Conservation (phyloP, 2,329 filamentous ascomycete genomes). For the Helminthosporium solani region DNA sequence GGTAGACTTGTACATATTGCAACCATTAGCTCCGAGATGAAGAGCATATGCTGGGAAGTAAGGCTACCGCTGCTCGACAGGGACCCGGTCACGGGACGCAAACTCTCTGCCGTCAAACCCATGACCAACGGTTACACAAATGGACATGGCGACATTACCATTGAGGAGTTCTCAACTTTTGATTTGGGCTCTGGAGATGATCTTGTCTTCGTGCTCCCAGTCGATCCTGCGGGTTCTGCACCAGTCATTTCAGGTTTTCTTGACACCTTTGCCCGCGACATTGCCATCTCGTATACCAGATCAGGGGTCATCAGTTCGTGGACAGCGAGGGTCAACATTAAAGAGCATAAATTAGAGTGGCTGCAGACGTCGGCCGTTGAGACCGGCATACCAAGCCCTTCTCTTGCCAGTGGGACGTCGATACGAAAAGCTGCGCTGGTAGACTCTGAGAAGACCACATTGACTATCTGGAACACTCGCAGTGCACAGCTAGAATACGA, state of each 20-base stretch:
- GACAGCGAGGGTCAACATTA: constrained; percentile 72
- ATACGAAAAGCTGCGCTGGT: constrained; percentile 85
- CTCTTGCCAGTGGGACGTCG: constrained; percentile 80
- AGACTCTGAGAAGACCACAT: constrained; percentile 67
- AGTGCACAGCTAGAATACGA: constrained; percentile 80
- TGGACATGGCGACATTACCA: constrained; percentile 41
- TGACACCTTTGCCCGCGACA: constrained; percentile 81
- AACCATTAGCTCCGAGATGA: constrained; percentile 76
- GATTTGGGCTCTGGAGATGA: constrained; percentile 59
- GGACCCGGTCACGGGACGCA: constrained; percentile 30
- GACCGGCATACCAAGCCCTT: constrained; percentile 70
- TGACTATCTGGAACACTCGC: constrained; percentile 90
- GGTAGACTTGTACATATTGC: constrained; percentile 64
- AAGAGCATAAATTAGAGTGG: constrained; percentile 70
- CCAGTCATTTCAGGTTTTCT: constrained; percentile 74
- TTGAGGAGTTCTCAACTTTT: constrained; percentile 71
- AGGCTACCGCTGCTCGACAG: constrained; percentile 54
- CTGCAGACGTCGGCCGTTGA: constrained; percentile 78
- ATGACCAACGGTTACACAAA: constrained; percentile 34
- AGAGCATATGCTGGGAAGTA: constrained; percentile 80
- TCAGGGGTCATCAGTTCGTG: constrained; percentile 77
- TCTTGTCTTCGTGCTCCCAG: constrained; percentile 66
- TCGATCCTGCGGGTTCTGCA: constrained; percentile 79
- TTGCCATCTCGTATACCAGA: constrained; percentile 80
- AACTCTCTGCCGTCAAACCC: constrained; percentile 20